These are phyloP conservation scores for Hyaloscypha variabilis DNA, from an alignment of 495 filamentous ascomycete genomes.

Conservation along the genomic window DNA sequence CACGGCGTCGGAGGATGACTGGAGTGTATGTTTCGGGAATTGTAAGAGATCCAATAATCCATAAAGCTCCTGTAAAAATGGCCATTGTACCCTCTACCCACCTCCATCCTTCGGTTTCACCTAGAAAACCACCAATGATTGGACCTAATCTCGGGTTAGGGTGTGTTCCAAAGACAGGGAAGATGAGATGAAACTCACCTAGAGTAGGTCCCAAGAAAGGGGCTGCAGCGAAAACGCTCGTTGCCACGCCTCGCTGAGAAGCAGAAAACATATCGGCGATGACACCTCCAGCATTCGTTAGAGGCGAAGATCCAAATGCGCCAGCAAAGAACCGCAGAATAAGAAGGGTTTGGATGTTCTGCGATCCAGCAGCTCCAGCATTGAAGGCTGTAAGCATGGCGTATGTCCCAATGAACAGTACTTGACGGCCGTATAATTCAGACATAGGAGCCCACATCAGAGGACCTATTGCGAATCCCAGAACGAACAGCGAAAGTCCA, in stretches of 20 bases:
- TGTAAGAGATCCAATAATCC: conserved; percentile 63
- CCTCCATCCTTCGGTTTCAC: conserved; percentile 57
- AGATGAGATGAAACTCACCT: conserved; percentile 64
- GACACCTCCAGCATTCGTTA: conserved; percentile 76
- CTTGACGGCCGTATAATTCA: conserved; percentile 76
- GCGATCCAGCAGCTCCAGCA: conserved; percentile 63
- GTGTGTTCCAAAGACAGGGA: conserved; percentile 64
- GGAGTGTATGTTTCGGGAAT: conserved; percentile 86
- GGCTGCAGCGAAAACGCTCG: conserved; percentile 67
- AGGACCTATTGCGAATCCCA: conserved; percentile 73
- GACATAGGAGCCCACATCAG: conserved; percentile 69
- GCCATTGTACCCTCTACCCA: conserved; percentile 57
- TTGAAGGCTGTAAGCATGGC: conserved; percentile 57
- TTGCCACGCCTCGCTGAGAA: conserved; percentile 65
- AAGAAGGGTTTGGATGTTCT: conserved; percentile 67
- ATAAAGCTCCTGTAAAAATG: conserved; percentile 73
- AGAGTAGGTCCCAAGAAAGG: conserved; percentile 68
- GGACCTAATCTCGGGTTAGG: conserved; percentile 49
- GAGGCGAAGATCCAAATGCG: conserved; percentile 74
- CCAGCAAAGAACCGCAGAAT: conserved; percentile 82
- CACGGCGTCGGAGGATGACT: conserved; percentile 73
- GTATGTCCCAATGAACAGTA: conserved; percentile 47
- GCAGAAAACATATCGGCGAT: conserved; percentile 78
- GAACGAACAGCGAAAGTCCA: conserved; percentile 74
- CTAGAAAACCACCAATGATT: conserved; percentile 45